Percentiles rank a stretch among this genome's conserved stretches.
Conservation (phyloP, 768 basidiomycete species). For the Boletus rubroflammeus region DNA sequence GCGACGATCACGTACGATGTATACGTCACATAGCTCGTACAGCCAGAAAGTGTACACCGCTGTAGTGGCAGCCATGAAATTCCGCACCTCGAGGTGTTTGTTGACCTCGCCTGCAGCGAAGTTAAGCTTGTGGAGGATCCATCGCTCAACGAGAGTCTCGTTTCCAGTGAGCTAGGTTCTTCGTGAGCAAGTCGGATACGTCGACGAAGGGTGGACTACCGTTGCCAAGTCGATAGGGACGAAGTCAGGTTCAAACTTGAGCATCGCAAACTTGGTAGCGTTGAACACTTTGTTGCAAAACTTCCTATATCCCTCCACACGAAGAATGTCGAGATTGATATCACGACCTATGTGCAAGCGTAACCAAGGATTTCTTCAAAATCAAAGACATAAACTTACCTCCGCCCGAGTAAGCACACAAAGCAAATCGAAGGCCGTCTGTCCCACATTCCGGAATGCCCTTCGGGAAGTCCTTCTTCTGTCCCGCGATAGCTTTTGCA, state of each 20-base stretch:
- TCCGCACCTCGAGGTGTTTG: slow-evolving; percentile 67
- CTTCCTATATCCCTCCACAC: slow-evolving; percentile 97
- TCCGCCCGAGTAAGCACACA: slow-evolving; percentile 91
- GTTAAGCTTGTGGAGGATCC: slow-evolving; percentile 95
- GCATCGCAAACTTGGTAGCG: slow-evolving; percentile 98
- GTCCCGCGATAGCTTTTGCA: slow-evolving; percentile 83
- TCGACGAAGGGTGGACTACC: slow-evolving; percentile 39
- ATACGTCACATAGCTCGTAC: slow-evolving; percentile 98
- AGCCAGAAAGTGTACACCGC: slow-evolving; percentile 93
- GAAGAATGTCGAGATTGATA: slow-evolving; percentile 93
- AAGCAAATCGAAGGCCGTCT: slow-evolving; percentile 91
- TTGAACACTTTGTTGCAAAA: slow-evolving; percentile 99
- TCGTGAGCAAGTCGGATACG: slow-evolving; percentile 4
- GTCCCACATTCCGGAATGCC: slow-evolving; percentile 99
- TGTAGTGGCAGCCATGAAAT: slow-evolving; percentile 90
- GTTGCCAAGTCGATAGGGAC: slow-evolving; percentile 66
- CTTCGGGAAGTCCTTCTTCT: slow-evolving; percentile 99
- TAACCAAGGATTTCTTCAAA: background rate
- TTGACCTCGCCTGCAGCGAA: slow-evolving; percentile 76
- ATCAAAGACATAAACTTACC: slow-evolving; percentile 41
- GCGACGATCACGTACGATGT: slow-evolving; percentile 65
- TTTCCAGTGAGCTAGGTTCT: slow-evolving; percentile 71
- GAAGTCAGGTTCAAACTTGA: slow-evolving; percentile 86
- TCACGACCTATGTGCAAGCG: slow-evolving; percentile 67
- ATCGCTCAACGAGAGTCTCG: slow-evolving; percentile 89